Conservation (phyloP, 1,284 basidiomycete species). For the Ceratobasidium sp. region DNA sequence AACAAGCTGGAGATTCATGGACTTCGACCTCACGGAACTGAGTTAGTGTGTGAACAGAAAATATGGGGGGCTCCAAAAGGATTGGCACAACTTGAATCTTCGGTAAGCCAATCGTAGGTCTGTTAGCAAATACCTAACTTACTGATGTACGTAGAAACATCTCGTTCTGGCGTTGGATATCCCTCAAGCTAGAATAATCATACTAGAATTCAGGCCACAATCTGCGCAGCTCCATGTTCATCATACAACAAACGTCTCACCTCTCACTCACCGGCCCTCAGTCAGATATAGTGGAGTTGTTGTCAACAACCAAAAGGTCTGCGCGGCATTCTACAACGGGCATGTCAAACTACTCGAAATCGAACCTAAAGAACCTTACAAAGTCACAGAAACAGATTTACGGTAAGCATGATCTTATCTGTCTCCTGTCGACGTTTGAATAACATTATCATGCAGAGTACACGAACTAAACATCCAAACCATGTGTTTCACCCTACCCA, state of each 20-base stretch:
- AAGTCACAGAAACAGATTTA: slow-evolving; percentile 36
- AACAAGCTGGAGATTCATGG: slow-evolving; percentile 41
- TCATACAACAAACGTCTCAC: slow-evolving; percentile 27
- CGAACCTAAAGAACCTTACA: slow-evolving; percentile 12
- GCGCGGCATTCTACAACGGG: slow-evolving; percentile 34
- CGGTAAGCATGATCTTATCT: slow-evolving; percentile 6
- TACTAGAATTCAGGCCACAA: slow-evolving; percentile 17
- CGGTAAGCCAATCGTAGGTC: slow-evolving; percentile 31
- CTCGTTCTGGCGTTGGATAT: slow-evolving; percentile 26
- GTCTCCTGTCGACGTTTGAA: not conserved
- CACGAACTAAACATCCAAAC: slow-evolving; percentile 82
- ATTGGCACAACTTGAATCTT: slow-evolving; percentile 10
- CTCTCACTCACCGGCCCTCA: slow-evolving; percentile 28
- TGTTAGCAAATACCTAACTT: not conserved
- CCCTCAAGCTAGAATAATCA: slow-evolving; percentile 20
- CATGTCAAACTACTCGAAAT: slow-evolving; percentile 28
- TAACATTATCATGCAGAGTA: slow-evolving; percentile 63
- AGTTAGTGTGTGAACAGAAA: slow-evolving; percentile 44
- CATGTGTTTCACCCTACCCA: slow-evolving; percentile 72
- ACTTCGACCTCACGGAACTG: slow-evolving; percentile 43
- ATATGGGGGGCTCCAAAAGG: slow-evolving; percentile 46
- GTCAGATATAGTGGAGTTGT: slow-evolving; percentile 22
- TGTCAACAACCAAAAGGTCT: slow-evolving; percentile 19
- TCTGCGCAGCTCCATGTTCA: slow-evolving; percentile 12
- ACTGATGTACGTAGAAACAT: slow-evolving; percentile 14